These are phyloP conservation scores for Dioscorea cayenensis DNA, from an alignment of 116 monocot genomes.

Conservation along the genomic window DNA sequence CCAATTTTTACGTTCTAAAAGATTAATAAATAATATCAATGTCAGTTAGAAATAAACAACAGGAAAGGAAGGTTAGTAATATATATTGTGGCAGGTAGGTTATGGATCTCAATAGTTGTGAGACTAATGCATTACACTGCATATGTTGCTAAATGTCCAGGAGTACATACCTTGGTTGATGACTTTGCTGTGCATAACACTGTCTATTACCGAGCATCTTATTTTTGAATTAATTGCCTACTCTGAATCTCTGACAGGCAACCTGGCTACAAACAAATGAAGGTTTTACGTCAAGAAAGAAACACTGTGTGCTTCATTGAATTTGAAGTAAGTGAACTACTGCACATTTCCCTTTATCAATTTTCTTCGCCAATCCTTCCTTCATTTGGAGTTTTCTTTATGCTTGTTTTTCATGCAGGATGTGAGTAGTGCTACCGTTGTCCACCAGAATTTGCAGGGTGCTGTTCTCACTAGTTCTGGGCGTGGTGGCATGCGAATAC, in stretches of 20 bases:
- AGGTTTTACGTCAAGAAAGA: slow-evolving; percentile 86
- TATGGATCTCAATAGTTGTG: background rate
- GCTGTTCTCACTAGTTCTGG: slow-evolving; percentile 88
- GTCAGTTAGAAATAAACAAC: too few species aligned
- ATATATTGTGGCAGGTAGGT: too few species aligned
- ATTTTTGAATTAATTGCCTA: too few species aligned
- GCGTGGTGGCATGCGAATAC: slow-evolving; percentile 94
- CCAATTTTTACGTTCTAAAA: too few species aligned
- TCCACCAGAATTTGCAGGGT: slow-evolving; percentile 91
- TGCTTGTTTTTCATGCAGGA: slow-evolving; percentile 43
- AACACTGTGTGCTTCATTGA: slow-evolving; percentile 99
- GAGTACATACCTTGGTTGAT: too few species aligned
- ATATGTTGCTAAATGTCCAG: too few species aligned
- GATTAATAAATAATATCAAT: too few species aligned
- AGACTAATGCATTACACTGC: background rate
- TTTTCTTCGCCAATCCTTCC: background rate
- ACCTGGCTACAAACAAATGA: slow-evolving; percentile 99
- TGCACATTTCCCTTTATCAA: background rate
- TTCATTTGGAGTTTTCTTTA: background rate
- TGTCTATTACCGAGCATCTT: too few species aligned
- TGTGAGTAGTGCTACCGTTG: slow-evolving; percentile 59
- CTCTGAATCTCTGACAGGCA: slow-evolving; percentile 37
- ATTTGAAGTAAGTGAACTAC: slow-evolving; percentile 54
- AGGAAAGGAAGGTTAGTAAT: too few species aligned
- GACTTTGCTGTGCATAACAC: too few species aligned